Evolutionary conservation across 257 asterid genomes (phyloP).

Genomic region (Salvia hispanica): DNA sequence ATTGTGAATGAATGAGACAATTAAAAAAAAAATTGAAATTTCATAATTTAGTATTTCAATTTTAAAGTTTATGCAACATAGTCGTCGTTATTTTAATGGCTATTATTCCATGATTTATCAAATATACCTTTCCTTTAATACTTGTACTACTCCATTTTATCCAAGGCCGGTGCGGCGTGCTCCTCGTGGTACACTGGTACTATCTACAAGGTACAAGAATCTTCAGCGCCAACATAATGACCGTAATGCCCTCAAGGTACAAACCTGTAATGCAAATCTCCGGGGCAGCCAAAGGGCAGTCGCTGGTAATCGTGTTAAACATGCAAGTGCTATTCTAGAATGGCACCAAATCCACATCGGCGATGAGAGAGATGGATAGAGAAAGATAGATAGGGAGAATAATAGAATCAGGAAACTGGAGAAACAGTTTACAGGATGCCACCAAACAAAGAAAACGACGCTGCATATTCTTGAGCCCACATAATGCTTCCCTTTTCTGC

Average conservation of each 20-base stretch:
- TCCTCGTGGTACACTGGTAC: not conserved
- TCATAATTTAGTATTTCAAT: too few species aligned
- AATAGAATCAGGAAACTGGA: conserved; percentile 35
- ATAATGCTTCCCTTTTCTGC: not conserved
- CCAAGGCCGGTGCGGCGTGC: not conserved
- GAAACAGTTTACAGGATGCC: conserved; percentile 34
- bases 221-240: conserved; percentile 9
- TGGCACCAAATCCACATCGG: conserved; percentile 34
- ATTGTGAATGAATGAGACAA: too few species aligned
- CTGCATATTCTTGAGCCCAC: conserved; percentile 38
- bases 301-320: conserved; percentile 6
- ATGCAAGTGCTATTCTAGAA: conserved; percentile 12
- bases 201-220: not conserved
- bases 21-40: too few species aligned
- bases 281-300: conserved; percentile 15
- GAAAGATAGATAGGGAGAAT: conserved; percentile 10
- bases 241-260: conserved; percentile 23
- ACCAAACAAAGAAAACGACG: conserved; percentile 41
- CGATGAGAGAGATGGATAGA: conserved; percentile 15
- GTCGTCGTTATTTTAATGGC: too few species aligned
- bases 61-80: too few species aligned
- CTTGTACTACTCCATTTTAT: too few species aligned
- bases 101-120: too few species aligned
- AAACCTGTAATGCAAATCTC: not conserved
- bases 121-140: too few species aligned